These are phyloP conservation scores for Colletotrichum shisoi DNA, from an alignment of 2,329 filamentous ascomycete species.

Conservation along the genomic window DNA sequence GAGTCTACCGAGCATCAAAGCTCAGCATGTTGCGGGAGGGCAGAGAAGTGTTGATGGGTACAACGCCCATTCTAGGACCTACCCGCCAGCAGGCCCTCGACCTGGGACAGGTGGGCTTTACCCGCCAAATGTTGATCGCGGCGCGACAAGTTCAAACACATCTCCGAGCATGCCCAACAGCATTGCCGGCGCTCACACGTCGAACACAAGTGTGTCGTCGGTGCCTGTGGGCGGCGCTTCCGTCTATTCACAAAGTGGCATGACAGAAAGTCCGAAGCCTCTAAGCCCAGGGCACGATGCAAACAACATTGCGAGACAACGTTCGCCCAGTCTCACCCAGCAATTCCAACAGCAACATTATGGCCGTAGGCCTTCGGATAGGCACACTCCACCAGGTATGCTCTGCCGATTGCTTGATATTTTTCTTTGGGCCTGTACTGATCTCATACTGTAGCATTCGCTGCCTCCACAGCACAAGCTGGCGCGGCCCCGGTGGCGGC, in stretches of 20 bases:
- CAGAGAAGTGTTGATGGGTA: slow-evolving; percentile 58
- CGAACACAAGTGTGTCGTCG: slow-evolving; percentile 60
- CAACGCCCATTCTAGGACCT: slow-evolving; percentile 75
- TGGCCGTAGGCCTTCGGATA: slow-evolving; percentile 64
- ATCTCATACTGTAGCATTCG: slow-evolving; percentile 16
- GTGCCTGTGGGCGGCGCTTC: slow-evolving; percentile 58
- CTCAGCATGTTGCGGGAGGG: slow-evolving; percentile 68
- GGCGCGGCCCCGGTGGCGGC: slow-evolving; percentile 39
- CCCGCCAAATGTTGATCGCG: slow-evolving; percentile 67
- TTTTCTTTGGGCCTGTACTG: background rate
- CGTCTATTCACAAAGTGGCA: slow-evolving; percentile 74
- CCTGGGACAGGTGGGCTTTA: slow-evolving; percentile 64
- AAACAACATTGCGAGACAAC: slow-evolving; percentile 61
- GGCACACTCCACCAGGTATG: slow-evolving; percentile 58
- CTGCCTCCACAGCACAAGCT: slow-evolving; percentile 41
- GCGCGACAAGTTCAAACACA: slow-evolving; percentile 62
- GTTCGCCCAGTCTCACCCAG: slow-evolving; percentile 71
- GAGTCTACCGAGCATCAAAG: slow-evolving; percentile 78
- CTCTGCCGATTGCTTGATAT: background rate
- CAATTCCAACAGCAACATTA: slow-evolving; percentile 72
- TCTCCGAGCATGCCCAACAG: slow-evolving; percentile 60
- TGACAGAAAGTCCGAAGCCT: slow-evolving; percentile 89
- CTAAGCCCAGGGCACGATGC: slow-evolving; percentile 73
- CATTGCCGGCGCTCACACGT: slow-evolving; percentile 54
- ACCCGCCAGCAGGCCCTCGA: slow-evolving; percentile 71